These are phyloP conservation scores for Diplotaxis tenuifolia DNA, from an alignment of 345 rosid genomes.

Conservation along the genomic window DNA sequence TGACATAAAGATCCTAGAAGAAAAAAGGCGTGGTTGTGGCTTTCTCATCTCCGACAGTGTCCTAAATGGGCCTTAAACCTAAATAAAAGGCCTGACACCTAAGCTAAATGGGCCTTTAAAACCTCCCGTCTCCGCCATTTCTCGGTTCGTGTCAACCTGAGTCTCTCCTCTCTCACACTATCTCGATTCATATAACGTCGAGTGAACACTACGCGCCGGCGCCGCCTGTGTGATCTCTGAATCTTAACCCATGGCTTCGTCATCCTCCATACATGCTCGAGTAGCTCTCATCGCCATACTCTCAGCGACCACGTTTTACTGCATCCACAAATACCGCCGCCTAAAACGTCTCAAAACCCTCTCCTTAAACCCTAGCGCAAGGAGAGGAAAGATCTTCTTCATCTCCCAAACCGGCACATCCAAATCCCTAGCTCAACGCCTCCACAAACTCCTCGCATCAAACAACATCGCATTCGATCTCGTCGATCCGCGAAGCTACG, in stretches of 20 bases:
- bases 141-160: neutral
- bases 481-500: constrained; percentile 69
- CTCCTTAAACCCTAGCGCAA: constrained; percentile 34
- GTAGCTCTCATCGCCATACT: constrained; percentile 70
- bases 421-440: constrained; percentile 62
- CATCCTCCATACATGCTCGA: constrained; percentile 55
- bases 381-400: constrained; percentile 67
- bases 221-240: constrained; percentile 22
- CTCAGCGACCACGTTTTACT: constrained; percentile 80
- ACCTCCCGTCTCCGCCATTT: constrained; percentile 12
- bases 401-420: constrained; percentile 86
- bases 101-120: constrained; percentile 15
- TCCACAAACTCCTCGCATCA: constrained; percentile 43
- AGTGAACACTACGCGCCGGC: constrained; percentile 38
- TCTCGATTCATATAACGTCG: neutral
- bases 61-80: constrained; percentile 5
- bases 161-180: no score
- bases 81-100: neutral
- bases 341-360: constrained; percentile 44
- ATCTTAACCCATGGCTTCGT: constrained; percentile 24
- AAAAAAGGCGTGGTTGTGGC: neutral
- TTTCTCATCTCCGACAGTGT: neutral
- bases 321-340: constrained; percentile 79
- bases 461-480: constrained; percentile 58
- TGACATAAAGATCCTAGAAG: neutral